Base-by-base conservation (phyloP, 2,329 filamentous ascomycete species). In the Neoascochyta sp. region DNA sequence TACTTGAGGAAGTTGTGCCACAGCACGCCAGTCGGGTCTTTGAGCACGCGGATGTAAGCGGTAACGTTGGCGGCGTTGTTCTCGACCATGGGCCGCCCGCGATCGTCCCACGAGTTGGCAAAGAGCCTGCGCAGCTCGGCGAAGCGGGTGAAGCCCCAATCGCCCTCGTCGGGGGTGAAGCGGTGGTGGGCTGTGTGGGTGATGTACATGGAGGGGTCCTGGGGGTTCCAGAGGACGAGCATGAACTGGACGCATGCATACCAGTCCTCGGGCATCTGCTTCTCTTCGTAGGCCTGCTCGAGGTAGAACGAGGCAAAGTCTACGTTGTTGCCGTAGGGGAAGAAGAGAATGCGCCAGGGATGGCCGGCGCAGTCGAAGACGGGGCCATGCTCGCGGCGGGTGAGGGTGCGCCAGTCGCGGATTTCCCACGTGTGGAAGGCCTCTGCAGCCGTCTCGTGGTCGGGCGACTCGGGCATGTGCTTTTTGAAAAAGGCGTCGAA, bases 131-230 rank as follows among this genome's bases (percentile, higher is more conserved):
- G 76, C 27, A 94, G 75, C 61, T 96, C 92, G 9, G 88, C 80
- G 57, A 96, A 98, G 33, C 90, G 74, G n/a, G 92, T 98, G 62
- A 98, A 98, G 1, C 92, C 92, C 92, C 92, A 98, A 54, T 98
- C 92, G 14, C 87, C 88, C 64, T 98, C 92, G 23, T 96, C 92
- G 43, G 85, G 86, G 4, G 88, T 96, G 64, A 96, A 98, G 36
- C 92, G 83, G 60, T 98, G 92, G 50, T 89, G 87, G n/a, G 92
- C 92, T 23, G 73, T 74, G 52, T 95, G 84, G 28, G 74, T 74
- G 21, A 75, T 65, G 62, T 83, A 87, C 50, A 95, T 76, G 41
- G 80, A 80, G n/a, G 92, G 90, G 52, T 95, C 87, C 56, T 90
- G 86, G 24, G 83, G 82, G 63, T 96, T 98, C 82, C 86, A 95